A percentile compares a stretch with the other conserved stretches of the same genome.
Evolutionary conservation across 1,284 basidiomycete species (phyloP).

Genomic region (Cerioporus squamosus): DNA sequence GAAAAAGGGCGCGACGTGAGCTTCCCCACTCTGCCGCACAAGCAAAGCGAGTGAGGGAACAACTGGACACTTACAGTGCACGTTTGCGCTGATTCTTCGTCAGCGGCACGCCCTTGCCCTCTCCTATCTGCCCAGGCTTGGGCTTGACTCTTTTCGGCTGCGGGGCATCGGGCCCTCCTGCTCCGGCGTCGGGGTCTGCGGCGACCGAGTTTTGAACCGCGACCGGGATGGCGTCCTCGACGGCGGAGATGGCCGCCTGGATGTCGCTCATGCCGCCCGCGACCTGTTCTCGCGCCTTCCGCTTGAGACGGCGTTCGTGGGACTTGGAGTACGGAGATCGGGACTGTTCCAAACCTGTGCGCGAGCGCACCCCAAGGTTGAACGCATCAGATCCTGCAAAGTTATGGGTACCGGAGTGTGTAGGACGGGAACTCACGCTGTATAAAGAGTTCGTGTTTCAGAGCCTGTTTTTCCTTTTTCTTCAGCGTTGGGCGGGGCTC

Average conservation of each 20-base stretch:
- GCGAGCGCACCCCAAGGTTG: no score
- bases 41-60: background rate
- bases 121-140: slow-evolving; percentile 64
- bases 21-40: background rate
- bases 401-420: no score
- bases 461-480: slow-evolving; percentile 73
- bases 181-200: slow-evolving; percentile 25
- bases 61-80: slow-evolving; percentile 59
- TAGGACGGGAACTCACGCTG: slow-evolving; percentile 49
- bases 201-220: slow-evolving; percentile 23
- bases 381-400: no score
- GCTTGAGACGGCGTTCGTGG: slow-evolving; percentile 71
- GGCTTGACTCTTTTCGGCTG: slow-evolving; percentile 30
- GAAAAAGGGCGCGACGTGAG: slow-evolving; percentile 9
- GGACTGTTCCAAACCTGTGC: slow-evolving; percentile 57
- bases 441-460: slow-evolving; percentile 71
- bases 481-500: slow-evolving; percentile 39
- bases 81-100: slow-evolving; percentile 69
- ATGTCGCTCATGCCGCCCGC: slow-evolving; percentile 65
- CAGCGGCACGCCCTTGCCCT: slow-evolving; percentile 65
- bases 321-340: slow-evolving; percentile 75
- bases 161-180: slow-evolving; percentile 12
- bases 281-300: slow-evolving; percentile 72
- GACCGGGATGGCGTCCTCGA: slow-evolving; percentile 43
- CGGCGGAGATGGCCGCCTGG: slow-evolving; percentile 54